These are phyloP conservation scores for Solanum gandarillasii DNA, from an alignment of 257 asterid genomes.

Conservation along the genomic window DNA sequence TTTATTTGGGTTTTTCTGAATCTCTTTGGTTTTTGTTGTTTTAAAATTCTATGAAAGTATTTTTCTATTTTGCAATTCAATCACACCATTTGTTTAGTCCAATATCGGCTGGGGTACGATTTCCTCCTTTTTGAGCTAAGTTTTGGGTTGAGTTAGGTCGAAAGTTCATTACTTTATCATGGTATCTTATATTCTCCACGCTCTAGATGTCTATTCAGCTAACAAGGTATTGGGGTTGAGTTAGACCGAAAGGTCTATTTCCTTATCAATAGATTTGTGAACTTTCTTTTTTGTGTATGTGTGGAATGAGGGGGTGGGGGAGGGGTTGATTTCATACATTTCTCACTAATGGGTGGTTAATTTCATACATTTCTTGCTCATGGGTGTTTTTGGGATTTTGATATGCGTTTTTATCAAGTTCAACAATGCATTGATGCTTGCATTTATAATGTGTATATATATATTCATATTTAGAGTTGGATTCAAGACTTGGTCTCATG, in stretches of 20 bases:
- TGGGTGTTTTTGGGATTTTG: neutral
- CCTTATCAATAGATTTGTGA: neutral
- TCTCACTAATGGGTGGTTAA: neutral
- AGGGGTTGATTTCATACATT: neutral
- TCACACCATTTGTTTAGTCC: neutral
- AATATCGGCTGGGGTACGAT: neutral
- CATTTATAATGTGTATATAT: neutral
- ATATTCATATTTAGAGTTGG: neutral
- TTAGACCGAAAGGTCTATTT: neutral
- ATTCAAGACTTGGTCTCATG: neutral
- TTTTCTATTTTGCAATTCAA: neutral
- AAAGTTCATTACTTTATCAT: neutral
- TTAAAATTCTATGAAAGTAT: no score
- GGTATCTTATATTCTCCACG: neutral
- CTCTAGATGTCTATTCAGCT: neutral
- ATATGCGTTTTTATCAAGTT: neutral
- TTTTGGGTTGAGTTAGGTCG: neutral
- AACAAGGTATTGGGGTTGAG: neutral
- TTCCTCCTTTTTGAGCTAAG: neutral
- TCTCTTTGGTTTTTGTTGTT: neutral
- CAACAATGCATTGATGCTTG: neutral
- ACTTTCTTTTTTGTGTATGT: neutral
- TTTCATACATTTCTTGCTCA: neutral
- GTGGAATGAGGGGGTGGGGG: neutral
- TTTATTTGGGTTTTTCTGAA: neutral